Conservation (phyloP, 2,329 filamentous ascomycete genomes). For the Pyricularia grisea region DNA sequence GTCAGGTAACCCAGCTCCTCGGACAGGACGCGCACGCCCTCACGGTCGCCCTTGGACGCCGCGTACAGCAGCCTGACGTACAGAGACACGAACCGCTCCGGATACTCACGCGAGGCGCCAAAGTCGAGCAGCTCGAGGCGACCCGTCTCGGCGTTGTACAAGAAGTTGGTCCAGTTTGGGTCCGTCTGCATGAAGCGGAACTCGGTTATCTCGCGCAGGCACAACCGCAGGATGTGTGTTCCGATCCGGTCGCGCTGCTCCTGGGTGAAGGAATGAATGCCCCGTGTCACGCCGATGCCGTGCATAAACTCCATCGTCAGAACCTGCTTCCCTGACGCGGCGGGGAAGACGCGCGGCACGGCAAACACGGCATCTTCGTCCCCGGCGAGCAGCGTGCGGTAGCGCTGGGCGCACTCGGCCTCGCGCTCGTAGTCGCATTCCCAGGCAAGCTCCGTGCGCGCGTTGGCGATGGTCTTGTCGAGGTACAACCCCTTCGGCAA, state of each 20-base stretch:
- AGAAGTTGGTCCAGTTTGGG: conserved; percentile 98
- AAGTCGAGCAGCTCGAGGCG: conserved; percentile 92
- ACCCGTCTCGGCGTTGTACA: conserved; percentile 66
- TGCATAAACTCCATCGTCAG: conserved; percentile 83
- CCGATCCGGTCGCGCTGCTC: conserved; percentile 92
- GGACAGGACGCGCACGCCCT: conserved; percentile 56
- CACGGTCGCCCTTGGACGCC: conserved; percentile 61
- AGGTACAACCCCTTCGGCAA: conserved; percentile 88
- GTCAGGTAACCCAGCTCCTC: conserved; percentile 83
- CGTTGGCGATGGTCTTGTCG: conserved; percentile 95
- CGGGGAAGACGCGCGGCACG: conserved; percentile 44
- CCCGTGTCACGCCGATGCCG: conserved; percentile 76
- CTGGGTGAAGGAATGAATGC: conserved; percentile 65
- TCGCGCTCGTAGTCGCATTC: conserved; percentile 94
- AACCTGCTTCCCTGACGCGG: conserved; percentile 18
- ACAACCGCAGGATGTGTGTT: conserved; percentile 84
- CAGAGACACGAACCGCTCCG: conserved; percentile 64
- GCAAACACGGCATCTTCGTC: conserved; percentile 63
- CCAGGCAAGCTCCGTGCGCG: conserved; percentile 84
- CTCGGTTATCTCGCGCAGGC: conserved; percentile 84
- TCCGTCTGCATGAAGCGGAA: conserved; percentile 99
- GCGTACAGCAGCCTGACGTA: conserved; percentile 77
- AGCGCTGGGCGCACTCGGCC: conserved; percentile 69
- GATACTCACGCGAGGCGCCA: conserved; percentile 82
- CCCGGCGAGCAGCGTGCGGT: conserved; percentile 60